Evolutionary conservation across 805 yeast species (phyloP), one percentile per base, ranked within the genome.

Genomic region (Spathaspora boniae): DNA sequence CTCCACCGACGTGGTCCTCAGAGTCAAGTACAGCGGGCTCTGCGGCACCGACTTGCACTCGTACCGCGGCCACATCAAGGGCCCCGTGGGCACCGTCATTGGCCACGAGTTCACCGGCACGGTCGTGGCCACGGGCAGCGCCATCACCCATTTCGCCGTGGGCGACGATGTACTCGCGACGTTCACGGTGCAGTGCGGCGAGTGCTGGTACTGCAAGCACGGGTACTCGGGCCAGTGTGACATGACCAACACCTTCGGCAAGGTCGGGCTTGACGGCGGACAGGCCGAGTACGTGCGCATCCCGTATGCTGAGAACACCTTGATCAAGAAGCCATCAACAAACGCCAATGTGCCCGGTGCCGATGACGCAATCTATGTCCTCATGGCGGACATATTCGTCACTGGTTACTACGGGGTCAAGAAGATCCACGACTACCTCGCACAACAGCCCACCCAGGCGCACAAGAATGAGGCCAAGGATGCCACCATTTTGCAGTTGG

Each of bases 371-470:
- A 65, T 72, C 7, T 68, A 76, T 21, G 69, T 77, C 5, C 50
- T 78, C 42, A 73, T 78, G 80, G 77, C 81, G 9, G 83, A 78
- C 51, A 78, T 78, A 34, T 78, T 78, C 56, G 74, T 79, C 28
- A 78, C 84, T 1, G 84, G 82, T 0, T 78, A 72, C 55, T 71
- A 66, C 42, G 81, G 82, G 23, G 80, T 72, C 8, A 65, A 68
- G 40, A 74, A 76, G 45, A 70, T 72, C 40, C 50, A 71, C 29
- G 67, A 67, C 41, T 62, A 54, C 40, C 58, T 63, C 29, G 56
- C 64, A 27, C 55, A 57, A 19, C 54, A 57, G 14, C 7, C 20
- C 21, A 16, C 31, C 5, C 9, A 28, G 21, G n/a, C 11, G 25
- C n/a, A 22, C n/a, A 22, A 11, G 11, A 22, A 22, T 22, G 33